These are phyloP conservation scores for Scopulariopsis brevicaulis DNA, from an alignment of 2,329 filamentous ascomycete species.

Conservation along the genomic window DNA sequence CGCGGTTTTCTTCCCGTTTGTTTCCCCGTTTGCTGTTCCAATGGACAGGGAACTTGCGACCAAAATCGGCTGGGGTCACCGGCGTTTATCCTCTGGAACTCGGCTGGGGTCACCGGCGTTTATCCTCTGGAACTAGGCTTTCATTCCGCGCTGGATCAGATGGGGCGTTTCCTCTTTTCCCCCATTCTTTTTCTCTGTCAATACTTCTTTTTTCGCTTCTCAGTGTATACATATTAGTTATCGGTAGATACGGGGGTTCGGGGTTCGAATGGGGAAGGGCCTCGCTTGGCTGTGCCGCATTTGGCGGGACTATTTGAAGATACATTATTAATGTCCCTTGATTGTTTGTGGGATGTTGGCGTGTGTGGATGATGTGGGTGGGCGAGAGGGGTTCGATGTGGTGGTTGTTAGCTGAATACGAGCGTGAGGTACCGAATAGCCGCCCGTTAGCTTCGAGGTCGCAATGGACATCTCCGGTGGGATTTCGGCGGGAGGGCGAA, in stretches of 20 bases:
- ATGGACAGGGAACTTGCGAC: not conserved
- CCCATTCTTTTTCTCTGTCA: not conserved
- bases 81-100: not conserved
- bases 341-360: too few relatives aligned
- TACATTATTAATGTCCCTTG: not conserved
- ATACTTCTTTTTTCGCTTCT: not conserved
- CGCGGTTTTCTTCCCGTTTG: not conserved
- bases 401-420: too few relatives aligned
- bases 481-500: too few relatives aligned
- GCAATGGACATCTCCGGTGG: too few relatives aligned
- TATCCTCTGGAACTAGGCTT: too few relatives aligned
- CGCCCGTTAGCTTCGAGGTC: too few relatives aligned
- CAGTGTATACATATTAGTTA: not conserved
- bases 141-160: too few relatives aligned
- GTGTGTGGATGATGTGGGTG: too few relatives aligned
- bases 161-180: not conserved
- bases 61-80: not conserved
- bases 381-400: too few relatives aligned
- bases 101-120: not conserved
- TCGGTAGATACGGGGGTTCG: not conserved
- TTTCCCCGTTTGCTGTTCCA: not conserved
- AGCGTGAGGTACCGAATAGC: too few relatives aligned
- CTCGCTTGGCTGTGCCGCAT: not conserved
- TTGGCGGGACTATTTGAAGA: not conserved
- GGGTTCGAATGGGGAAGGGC: not conserved